Percentiles rank a stretch among this genome's conserved stretches.
Conservation (phyloP, 208 protist genomes). For the Crithidia thermophila region DNA sequence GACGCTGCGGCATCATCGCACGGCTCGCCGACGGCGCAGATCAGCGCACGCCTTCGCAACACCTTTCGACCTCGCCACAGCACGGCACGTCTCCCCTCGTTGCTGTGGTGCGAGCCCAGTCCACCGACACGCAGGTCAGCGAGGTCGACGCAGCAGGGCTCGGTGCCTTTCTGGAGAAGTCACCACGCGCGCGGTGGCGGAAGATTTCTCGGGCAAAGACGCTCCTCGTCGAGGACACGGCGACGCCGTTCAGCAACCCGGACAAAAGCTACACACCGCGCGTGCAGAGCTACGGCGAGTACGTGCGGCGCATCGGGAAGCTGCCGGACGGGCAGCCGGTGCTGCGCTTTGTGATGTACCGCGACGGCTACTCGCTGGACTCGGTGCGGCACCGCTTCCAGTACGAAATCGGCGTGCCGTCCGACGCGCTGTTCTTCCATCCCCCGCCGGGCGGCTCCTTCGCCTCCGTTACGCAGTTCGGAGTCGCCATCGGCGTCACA, state of each 20-base stretch:
- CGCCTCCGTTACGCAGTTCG: conserved; percentile 75
- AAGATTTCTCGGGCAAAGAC: conserved; percentile 74
- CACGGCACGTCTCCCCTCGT: not conserved
- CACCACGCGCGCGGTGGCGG: conserved; percentile 69
- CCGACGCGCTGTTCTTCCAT: conserved; percentile 51
- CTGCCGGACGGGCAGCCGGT: conserved; percentile 53
- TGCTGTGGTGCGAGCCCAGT: conserved; percentile 70
- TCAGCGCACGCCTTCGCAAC: no score
- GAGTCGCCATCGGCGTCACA: conserved; percentile 68
- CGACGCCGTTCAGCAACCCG: conserved; percentile 64
- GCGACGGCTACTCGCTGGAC: conserved; percentile 54
- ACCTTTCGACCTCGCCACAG: no score
- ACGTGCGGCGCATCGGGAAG: conserved; percentile 57
- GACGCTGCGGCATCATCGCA: conserved; percentile 53
- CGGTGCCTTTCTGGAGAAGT: conserved; percentile 47
- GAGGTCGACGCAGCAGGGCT: conserved; percentile 44
- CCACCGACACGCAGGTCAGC: conserved; percentile 78
- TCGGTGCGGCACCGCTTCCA: conserved; percentile 66
- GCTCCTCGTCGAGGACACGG: conserved; percentile 66
- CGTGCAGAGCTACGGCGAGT: conserved; percentile 79
- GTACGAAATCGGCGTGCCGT: conserved; percentile 62
- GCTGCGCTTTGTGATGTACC: conserved; percentile 78
- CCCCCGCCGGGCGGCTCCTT: conserved; percentile 56
- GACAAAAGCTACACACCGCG: conserved; percentile 62
- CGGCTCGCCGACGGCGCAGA: conserved; percentile 16